Evolutionary conservation across 495 filamentous ascomycete genomes (phyloP).

Genomic region (Hyaloscypha variabilis): DNA sequence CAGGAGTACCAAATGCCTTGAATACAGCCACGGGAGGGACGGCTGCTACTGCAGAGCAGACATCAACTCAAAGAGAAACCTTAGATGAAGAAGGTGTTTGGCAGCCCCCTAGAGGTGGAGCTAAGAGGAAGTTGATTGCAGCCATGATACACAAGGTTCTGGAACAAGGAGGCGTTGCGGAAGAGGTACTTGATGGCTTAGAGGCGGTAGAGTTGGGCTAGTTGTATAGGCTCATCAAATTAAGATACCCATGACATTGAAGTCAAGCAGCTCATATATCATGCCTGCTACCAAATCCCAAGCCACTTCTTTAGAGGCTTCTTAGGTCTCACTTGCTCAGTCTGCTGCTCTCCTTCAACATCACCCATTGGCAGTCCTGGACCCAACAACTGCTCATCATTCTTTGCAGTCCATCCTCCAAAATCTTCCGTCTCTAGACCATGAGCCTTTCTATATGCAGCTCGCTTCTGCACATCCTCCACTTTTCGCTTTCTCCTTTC

Average conservation of each 20-base stretch:
- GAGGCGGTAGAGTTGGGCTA: conserved; percentile 58
- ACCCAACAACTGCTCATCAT: conserved; percentile 37
- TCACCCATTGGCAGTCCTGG: conserved; percentile 31
- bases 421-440: conserved; percentile 63
- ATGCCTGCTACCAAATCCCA: conserved; percentile 55
- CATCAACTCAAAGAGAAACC: conserved; percentile 50
- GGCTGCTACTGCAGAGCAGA: conserved; percentile 38
- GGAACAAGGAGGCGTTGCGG: conserved; percentile 73
- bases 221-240: conserved; percentile 15
- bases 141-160: conserved; percentile 69
- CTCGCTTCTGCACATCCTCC: conserved; percentile 81
- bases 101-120: conserved; percentile 74
- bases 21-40: conserved; percentile 61
- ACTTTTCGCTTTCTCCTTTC: conserved; percentile 66
- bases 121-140: conserved; percentile 67
- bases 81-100: conserved; percentile 72
- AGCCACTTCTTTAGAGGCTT: conserved; percentile 63
- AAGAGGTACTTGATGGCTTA: conserved; percentile 81
- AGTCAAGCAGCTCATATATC: not conserved
- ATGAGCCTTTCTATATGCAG: conserved; percentile 79
- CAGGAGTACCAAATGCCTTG: conserved; percentile 58
- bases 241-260: conserved; percentile 15
- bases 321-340: conserved; percentile 39
- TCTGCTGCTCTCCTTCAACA: conserved; percentile 20
- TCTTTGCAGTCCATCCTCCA: conserved; percentile 46